A percentile compares a stretch with the other conserved stretches of the same genome.
Evolutionary conservation across 768 basidiomycete species (phyloP).

Genomic region (Coprinopsis strossmayeri): DNA sequence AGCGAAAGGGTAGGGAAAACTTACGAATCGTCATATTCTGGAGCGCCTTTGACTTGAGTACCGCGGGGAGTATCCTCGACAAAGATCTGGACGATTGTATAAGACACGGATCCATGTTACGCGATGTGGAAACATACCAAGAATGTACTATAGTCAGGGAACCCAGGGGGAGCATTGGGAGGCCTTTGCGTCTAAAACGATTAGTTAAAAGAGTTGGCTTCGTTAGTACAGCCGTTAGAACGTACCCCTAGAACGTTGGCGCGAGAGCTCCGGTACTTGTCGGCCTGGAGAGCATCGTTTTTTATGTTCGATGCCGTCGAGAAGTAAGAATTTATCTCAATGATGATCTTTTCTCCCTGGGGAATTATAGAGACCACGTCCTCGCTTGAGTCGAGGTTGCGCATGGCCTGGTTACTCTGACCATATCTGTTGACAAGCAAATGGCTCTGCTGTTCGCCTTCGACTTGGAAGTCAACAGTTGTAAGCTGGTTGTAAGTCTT

Average conservation of each 20-base stretch:
- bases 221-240: no score
- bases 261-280: slow-evolving; percentile 1
- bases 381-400: neutral
- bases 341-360: neutral
- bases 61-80: neutral
- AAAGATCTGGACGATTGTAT: neutral
- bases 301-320: neutral
- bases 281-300: neutral
- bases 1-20: no score
- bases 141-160: neutral
- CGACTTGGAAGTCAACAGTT: neutral
- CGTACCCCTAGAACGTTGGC: neutral
- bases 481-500: neutral
- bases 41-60: neutral
- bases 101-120: neutral
- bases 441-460: neutral
- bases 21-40: neutral
- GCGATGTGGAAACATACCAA: neutral
- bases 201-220: no score
- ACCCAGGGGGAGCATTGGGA: neutral
- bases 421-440: neutral
- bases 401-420: neutral
- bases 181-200: neutral
- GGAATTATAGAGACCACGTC: neutral
- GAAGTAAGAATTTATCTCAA: neutral